These are phyloP conservation scores for Takakia lepidozioides DNA, from an alignment of 225 moss, liverwort and hornwort genomes.

Conservation along the genomic window DNA sequence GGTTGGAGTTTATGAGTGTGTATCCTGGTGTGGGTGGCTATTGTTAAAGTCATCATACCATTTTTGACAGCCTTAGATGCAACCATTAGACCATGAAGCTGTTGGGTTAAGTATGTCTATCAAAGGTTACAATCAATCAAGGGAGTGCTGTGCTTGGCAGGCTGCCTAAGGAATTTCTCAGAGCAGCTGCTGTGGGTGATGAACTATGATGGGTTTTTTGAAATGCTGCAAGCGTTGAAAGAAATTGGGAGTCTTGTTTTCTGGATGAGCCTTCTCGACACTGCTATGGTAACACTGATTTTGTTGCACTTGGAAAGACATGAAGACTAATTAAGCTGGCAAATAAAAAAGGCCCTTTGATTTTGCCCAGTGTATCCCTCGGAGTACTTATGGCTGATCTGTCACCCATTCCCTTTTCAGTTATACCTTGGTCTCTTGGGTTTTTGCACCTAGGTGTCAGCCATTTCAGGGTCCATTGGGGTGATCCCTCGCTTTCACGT, in stretches of 20 bases:
- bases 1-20: background rate
- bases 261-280: constrained; percentile 99
- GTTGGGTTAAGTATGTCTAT: no score
- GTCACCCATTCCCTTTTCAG: constrained; percentile 3
- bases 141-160: constrained; percentile 22
- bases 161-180: constrained; percentile 91
- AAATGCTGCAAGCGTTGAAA: constrained; percentile 73
- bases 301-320: background rate
- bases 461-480: constrained; percentile 9
- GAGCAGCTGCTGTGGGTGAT: constrained; percentile 95
- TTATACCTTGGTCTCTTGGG: constrained; percentile 2
- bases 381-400: background rate
- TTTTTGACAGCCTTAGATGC: no score
- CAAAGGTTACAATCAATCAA: background rate
- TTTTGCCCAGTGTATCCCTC: no score
- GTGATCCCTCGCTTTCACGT: constrained; percentile 20
- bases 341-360: background rate
- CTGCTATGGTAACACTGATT: constrained; percentile 65
- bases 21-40: background rate
- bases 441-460: constrained; percentile 7
- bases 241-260: constrained; percentile 94
- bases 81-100: no score
- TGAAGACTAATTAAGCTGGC: background rate
- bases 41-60: background rate
- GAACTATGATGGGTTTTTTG: constrained; percentile 65